Base-by-base conservation (phyloP, 495 filamentous ascomycete genomes). In the Penicillium cosmopolitanum region DNA sequence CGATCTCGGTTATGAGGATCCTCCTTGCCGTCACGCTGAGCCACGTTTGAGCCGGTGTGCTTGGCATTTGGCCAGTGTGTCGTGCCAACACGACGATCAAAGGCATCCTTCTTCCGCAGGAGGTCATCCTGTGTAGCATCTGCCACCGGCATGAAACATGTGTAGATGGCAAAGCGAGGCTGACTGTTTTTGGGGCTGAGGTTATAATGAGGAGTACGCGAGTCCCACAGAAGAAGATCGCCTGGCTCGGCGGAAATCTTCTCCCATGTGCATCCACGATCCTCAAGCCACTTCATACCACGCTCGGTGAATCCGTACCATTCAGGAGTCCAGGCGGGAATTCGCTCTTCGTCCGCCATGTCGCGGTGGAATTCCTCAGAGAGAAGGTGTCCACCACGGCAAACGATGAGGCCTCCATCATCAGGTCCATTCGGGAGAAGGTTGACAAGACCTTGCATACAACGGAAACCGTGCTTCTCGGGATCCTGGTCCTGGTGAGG, bases 381-480 rank as follows among this genome's bases (percentile, higher is more conserved):
- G 8, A 77, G 31, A 3, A 67, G 56, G 56, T 77, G 73, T 1
- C 60, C 69, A 33, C 73, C 74, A 10, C 61, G 60, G 56, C 71
- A 77, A 15, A 77, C 67, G 36, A 76, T 74, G 3, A 79, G 69
- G 4, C 76, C 76, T 13, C 76, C 76, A 52, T 82, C 79, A 5
- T 76, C 62, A 16, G 76, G 72, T 0, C 78, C 79, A 55, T 68
- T 70, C 25, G 77, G 78, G 10, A 66, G 56, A 1, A 79, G 67
- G 61, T 81, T 82, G 1, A 80, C 69, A 13, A 82, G 65, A n/a
- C 77, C 79, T 57, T 82, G 79, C 23, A 80, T 63, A 56, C 79
- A 80, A 33, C 72, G 66, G 70, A 82, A 76, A 28, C 77, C 77
- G 40, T 64, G 71, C 35, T 75, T 75, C 5, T 60, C 57, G 8